Percentiles rank a stretch among this genome's conserved stretches.
phyloP scores from a whole-genome alignment of 169 alveolate species.

The Amoebophrya sp. region DNA sequence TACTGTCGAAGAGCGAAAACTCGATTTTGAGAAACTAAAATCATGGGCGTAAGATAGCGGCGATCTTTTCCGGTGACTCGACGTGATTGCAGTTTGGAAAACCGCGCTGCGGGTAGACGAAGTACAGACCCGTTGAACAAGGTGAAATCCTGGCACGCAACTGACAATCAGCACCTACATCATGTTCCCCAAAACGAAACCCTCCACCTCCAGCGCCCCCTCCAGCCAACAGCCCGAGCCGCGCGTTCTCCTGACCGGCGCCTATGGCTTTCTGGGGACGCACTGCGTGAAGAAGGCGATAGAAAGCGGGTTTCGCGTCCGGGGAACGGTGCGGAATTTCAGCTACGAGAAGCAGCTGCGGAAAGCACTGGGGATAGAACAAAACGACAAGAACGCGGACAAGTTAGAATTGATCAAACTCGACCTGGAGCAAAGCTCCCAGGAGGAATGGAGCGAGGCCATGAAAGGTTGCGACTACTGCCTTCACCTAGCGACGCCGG shows the following conservation, averaged over 20 bases:
- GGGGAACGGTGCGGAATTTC: neutral
- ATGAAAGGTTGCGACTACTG: neutral
- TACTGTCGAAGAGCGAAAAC: no score
- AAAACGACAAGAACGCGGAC: neutral
- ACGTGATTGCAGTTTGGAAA: no score
- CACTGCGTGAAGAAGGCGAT: neutral
- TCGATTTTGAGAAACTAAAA: no score
- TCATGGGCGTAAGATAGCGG: no score
- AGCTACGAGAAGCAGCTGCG: neutral
- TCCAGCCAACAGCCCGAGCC: no score
- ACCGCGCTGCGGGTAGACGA: no score
- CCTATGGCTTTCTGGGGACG: neutral
- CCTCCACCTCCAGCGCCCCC: no score
- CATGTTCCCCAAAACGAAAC: no score
- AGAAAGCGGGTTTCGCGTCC: neutral
- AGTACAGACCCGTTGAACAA: no score
- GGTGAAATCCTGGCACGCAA: no score
- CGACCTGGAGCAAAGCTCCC: neutral
- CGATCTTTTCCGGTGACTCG: no score
- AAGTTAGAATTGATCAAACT: neutral
- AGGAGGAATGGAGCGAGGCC: neutral
- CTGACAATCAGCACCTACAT: no score
- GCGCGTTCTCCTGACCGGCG: neutral
- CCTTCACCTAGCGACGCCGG: neutral
- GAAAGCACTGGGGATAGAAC: neutral